Evolutionary conservation across 2,329 filamentous ascomycete species (phyloP), one percentile per base, ranked within the genome.

Genomic region (Chaetomiaceae sp.): DNA sequence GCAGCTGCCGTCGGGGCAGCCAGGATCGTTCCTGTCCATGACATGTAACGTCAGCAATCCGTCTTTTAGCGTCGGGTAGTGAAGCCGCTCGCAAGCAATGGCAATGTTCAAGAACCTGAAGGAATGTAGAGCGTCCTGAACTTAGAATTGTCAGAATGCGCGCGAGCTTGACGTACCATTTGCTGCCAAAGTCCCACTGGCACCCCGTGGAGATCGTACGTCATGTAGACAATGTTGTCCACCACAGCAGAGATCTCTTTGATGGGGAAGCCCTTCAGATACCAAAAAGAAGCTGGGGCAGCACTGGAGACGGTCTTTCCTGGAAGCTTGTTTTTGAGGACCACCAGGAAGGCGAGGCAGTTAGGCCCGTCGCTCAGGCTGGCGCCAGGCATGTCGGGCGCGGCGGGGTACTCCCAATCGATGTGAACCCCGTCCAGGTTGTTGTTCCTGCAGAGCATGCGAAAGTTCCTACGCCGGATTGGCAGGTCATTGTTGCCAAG

Each of bases 331-430:
- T 27, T 43, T 19, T 32, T 47, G 9, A 60, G 20, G 10, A 53
- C 19, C 6, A 44, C 50, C 0, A 71, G 45, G 42, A 66, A 63
- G 1, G 38, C 42, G 2, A 64, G 53, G 42, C 69, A 69, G 26
- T 65, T 61, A 1, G 20, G 6, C 2, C 61, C 65, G 6, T 67
- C 62, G 1, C 47, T 45, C 0, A 32, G 22, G 2, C 48, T 34
- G 4, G 58, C 65, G 1, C 49, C 62, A 3, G 62, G 61, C 32
- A 69, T 62, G 46, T 66, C 64, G 2, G 56, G 57, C 3, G 52
- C 56, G 3, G 64, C 67, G 2, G 67, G 68, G 42, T 70, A 69
- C 42, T 64, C 69, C 54, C 59, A 66, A 36, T 71, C 68, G 45
- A 65, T 52, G 44, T 67, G 63, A 6, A 68, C 56, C 0, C 71